phyloP scores from a whole-genome alignment of 139 green algal genomes.

The Chlorella sorokiniana region DNA sequence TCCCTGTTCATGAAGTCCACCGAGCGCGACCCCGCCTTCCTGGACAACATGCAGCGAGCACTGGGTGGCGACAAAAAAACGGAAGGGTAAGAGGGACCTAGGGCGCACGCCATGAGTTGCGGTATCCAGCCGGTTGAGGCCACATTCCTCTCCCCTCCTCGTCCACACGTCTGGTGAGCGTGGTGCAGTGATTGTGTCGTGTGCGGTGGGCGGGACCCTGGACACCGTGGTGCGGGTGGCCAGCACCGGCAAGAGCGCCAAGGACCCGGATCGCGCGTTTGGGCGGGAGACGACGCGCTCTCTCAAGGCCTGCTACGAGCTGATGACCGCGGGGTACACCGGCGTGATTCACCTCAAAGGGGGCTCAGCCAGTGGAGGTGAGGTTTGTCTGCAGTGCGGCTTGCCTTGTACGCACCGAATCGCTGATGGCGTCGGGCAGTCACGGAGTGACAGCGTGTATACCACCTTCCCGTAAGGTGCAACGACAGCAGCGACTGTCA shows the following conservation, averaged over 20 bases:
- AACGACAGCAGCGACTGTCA: not conserved
- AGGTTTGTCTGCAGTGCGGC: not conserved
- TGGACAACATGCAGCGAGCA: slow-evolving; percentile 35
- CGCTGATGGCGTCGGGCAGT: too few relatives aligned
- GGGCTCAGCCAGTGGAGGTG: slow-evolving; percentile 65
- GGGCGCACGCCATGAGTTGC: too few relatives aligned
- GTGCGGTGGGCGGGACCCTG: slow-evolving; percentile 56
- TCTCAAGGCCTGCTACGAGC: slow-evolving; percentile 81
- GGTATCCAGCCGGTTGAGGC: too few relatives aligned
- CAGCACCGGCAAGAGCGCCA: slow-evolving; percentile 44
- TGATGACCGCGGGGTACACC: slow-evolving; percentile 65
- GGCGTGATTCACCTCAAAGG: slow-evolving; percentile 69
- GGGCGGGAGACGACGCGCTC: slow-evolving; percentile 73
- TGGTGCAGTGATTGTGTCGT: slow-evolving; percentile 42
- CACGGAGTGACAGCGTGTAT: too few relatives aligned
- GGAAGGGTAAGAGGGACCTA: too few relatives aligned
- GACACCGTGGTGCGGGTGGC: slow-evolving; percentile 55
- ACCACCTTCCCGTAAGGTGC: too few relatives aligned
- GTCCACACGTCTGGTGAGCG: too few relatives aligned
- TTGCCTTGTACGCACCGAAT: not conserved
- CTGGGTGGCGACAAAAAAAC: slow-evolving; percentile 25
- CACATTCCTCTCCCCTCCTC: too few relatives aligned
- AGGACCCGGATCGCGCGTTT: slow-evolving; percentile 76
- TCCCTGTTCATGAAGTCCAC: slow-evolving; percentile 66
- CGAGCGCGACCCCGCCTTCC: slow-evolving; percentile 75